Percentiles rank a stretch among this genome's conserved stretches.
Evolutionary conservation across 306 rosid species (phyloP).

Genomic region (Pyrus betulifolia): DNA sequence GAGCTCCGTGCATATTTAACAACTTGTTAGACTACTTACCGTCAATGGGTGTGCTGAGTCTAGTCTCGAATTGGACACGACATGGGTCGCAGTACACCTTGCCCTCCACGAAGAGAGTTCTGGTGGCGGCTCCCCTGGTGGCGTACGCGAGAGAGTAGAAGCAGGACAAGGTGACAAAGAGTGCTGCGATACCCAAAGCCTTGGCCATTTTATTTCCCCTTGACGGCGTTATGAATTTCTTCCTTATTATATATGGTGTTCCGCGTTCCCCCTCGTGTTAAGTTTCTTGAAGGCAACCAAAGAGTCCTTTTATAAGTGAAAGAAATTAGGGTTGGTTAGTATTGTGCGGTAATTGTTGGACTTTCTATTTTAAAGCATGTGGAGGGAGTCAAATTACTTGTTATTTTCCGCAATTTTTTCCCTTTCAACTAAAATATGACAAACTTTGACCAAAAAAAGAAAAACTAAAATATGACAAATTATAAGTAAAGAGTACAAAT

Average conservation of each 20-base stretch:
- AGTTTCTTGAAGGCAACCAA: background rate
- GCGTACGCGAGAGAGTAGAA: conserved; percentile 14
- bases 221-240: conserved; percentile 11
- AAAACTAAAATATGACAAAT: no score
- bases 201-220: conserved; percentile 23
- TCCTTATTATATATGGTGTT: background rate
- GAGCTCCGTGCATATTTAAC: no score
- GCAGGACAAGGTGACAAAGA: conserved; percentile 22
- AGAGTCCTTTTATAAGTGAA: conserved; percentile 1
- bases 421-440: background rate
- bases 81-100: conserved; percentile 53
- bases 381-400: conserved; percentile 1
- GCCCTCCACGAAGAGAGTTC: conserved; percentile 26
- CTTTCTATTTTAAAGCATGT: background rate
- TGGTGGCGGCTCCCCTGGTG: background rate
- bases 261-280: background rate
- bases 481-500: no score
- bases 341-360: background rate
- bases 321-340: background rate
- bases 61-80: conserved; percentile 31
- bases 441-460: no score
- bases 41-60: conserved; percentile 23
- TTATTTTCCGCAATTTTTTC: background rate
- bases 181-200: conserved; percentile 12
- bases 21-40: conserved; percentile 12